Evolutionary conservation across 225 moss, liverwort and hornwort species (phyloP), one percentile per base, ranked within the genome.

Genomic region (Physcomitrellopsis africana): DNA sequence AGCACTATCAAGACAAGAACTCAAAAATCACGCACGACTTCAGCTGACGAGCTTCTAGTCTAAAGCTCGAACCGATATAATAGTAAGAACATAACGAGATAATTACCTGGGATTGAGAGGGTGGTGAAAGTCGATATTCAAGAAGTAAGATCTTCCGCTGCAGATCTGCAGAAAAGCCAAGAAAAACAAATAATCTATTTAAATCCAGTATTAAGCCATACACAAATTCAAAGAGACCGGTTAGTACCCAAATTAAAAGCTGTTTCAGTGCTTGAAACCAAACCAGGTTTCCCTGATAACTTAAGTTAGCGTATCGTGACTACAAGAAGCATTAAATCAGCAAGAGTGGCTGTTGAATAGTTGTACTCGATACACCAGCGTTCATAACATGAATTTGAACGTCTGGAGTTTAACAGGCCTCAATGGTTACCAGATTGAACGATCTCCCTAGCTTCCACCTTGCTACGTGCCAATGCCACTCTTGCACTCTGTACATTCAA

Each of bases 361-460:
- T 16, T 7, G 52, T 45, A 23, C n/a, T 47, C 65, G 5, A 64
- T 29, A 45, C 49, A 44, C 17, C 41, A 69, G 51, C 72, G 51
- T 72, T 76, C 59, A 58, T 41, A 17, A 13, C 37, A 78, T 51
- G 67, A 27, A 44, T 29, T 12, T 9, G 22, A 55, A 48, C 20
- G 10, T 52, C 65, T 51, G 9, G 51, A 62, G 46, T 47, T 53
- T 17, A 55, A 43, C 2, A 76, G 18, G 66, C 45, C 73, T 76
- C 26, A 60, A 64, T 42, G 19, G 22, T 41, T 61, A 88, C 91
- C 91, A 72, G 91, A 87, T 70, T 87, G 89, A n/a, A 83, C 84
- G 68, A 83, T 87, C 13, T 85, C 84, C 74, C 84, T 84, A 26
- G 91, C 89, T 77, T 91, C 93, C 76, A 91, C 89, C 73, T 87